Conservation (phyloP, 1,139 yeast species). For the Lodderomyces jiufengensis region DNA sequence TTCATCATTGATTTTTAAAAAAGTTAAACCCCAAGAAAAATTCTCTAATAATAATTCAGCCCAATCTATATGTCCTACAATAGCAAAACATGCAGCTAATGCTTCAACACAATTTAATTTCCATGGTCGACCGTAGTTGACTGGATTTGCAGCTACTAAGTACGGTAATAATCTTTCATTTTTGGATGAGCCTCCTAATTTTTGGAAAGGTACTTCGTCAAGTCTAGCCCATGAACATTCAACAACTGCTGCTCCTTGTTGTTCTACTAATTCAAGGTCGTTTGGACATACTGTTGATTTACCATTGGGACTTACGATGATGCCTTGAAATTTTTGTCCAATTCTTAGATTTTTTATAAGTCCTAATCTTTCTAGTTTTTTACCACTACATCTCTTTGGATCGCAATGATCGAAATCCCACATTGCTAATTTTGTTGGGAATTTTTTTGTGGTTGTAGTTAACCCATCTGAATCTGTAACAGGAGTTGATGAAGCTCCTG, state of each 20-base stretch:
- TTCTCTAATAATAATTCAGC: slow-evolving; percentile 71
- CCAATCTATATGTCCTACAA: slow-evolving; percentile 89
- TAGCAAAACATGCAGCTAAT: slow-evolving; percentile 93
- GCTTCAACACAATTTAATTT: slow-evolving; percentile 95
- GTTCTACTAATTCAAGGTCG: slow-evolving; percentile 74
- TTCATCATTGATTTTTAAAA: slow-evolving; percentile 78
- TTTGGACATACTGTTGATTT: slow-evolving; percentile 87
- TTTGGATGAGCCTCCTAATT: slow-evolving; percentile 72
- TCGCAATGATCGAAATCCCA: slow-evolving; percentile 99
- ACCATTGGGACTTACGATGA: slow-evolving; percentile 93
- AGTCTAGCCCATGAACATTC: slow-evolving; percentile 98
- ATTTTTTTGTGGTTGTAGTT: slow-evolving; percentile 17
- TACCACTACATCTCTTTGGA: slow-evolving; percentile 96
- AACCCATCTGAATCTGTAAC: too few species aligned
- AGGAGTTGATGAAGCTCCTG: slow-evolving; percentile 18
- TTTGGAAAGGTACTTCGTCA: slow-evolving; percentile 90
- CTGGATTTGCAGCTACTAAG: slow-evolving; percentile 94
- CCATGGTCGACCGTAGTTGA: slow-evolving; percentile 97
- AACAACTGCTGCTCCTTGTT: slow-evolving; percentile 89
- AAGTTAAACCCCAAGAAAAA: slow-evolving; percentile 91
- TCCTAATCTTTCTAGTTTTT: slow-evolving; percentile 86
- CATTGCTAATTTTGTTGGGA: slow-evolving; percentile 77
- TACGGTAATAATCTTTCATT: slow-evolving; percentile 87
- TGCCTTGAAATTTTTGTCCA: slow-evolving; percentile 89
- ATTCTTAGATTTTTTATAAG: slow-evolving; percentile 71